Conservation (phyloP, 352 stramenopile species). For the Phytophthora brassicae region DNA sequence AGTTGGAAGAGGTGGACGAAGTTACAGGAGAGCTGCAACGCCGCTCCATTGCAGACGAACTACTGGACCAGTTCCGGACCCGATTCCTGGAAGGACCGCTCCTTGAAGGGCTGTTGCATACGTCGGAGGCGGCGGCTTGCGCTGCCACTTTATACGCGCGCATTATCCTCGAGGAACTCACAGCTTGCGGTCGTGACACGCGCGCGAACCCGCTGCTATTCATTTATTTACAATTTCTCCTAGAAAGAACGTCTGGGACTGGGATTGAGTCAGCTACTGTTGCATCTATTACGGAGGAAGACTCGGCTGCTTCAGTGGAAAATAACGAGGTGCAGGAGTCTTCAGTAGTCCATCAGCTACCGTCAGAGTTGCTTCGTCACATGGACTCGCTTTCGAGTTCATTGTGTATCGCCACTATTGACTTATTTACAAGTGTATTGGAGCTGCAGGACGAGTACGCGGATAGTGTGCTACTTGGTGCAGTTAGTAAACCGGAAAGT, state of each 20-base stretch:
- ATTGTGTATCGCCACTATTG: slow-evolving; percentile 80
- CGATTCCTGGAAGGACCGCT: slow-evolving; percentile 74
- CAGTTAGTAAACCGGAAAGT: slow-evolving; percentile 12
- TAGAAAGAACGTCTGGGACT: slow-evolving; percentile 35
- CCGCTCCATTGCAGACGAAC: slow-evolving; percentile 73
- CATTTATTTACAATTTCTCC: slow-evolving; percentile 79
- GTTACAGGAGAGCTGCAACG: slow-evolving; percentile 38
- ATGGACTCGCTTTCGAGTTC: slow-evolving; percentile 82
- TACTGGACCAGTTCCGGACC: slow-evolving; percentile 68
- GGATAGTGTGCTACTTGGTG: slow-evolving; percentile 54
- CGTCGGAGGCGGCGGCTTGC: slow-evolving; percentile 63
- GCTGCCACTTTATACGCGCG: slow-evolving; percentile 75
- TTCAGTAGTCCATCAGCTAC: slow-evolving; percentile 47
- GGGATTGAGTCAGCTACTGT: background rate
- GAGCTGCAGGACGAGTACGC: slow-evolving; percentile 67
- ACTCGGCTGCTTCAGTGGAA: background rate
- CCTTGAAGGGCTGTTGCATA: slow-evolving; percentile 66
- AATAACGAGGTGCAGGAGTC: slow-evolving; percentile 12
- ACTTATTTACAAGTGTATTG: slow-evolving; percentile 77
- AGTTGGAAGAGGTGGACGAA: slow-evolving; percentile 56
- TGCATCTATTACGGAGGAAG: slow-evolving; percentile 10
- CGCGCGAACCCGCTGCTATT: slow-evolving; percentile 75
- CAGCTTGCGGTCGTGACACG: slow-evolving; percentile 65
- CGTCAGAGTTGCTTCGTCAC: slow-evolving; percentile 69
- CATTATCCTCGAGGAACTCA: slow-evolving; percentile 81